Evolutionary conservation across 768 basidiomycete genomes (phyloP), one percentile per base, ranked within the genome.

Genomic region (Naganishia vishniacii): DNA sequence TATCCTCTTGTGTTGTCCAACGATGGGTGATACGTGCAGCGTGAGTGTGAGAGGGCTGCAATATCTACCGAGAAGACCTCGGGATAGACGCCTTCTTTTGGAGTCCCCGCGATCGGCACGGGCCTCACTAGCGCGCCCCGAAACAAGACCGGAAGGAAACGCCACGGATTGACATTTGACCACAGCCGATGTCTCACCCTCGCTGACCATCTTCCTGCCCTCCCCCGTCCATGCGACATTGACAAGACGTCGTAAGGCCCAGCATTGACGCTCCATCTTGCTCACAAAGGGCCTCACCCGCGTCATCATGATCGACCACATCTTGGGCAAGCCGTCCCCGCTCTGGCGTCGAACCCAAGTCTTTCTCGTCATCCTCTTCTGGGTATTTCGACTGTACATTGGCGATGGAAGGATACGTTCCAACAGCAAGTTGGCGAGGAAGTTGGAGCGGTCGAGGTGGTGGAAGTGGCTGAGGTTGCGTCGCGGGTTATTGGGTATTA

Each of bases 261-360:
- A n/a, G n/a, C n/a, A n/a, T n/a, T n/a, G n/a, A n/a, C n/a, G n/a
- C n/a, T n/a, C n/a, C n/a, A n/a, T n/a, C n/a, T n/a, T n/a, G n/a
- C 13, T 18, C 42, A 44, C 42, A 44, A 20, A 44, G 42, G 42
- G 42, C 34, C 42, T 60, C 40, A 26, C 16, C 48, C 26, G 12
- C 42, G 18, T 29, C 60, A 49, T n/a, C 9, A 98, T 98, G 93
- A 89, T 97, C 73, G 93, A 97, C 81, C 91, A 95, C 74, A 78
- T 97, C 41, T 78, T 90, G 4, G 93, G 93, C 51, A 84, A 87
- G 25, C 93, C 93, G 1, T 91, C 81, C 74, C 85, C 88, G 12
- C 84, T 86, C n/a, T 92, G 91, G 87, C 92, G 90, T 77, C 84
- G 92, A 44, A 79, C 86, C 2, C 91, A 98, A 86, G 90, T 95